Base-by-base conservation (phyloP, 352 stramenopile genomes). In the Globisporangium camurandrum region DNA sequence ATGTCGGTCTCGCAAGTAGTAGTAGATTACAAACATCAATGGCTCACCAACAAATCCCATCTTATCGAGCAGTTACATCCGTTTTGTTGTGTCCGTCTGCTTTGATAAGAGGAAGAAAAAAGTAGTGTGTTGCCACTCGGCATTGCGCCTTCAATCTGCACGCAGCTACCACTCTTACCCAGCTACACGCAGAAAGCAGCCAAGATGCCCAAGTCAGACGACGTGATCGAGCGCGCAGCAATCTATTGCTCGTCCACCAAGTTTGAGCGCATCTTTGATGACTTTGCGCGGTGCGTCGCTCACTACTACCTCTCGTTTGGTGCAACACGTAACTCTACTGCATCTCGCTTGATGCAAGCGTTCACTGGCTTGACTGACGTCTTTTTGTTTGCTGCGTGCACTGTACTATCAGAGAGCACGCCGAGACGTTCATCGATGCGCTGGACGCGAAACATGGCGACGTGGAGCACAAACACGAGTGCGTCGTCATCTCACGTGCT, bases 391-490 rank as follows among this genome's bases (percentile, higher is more conserved):
- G 20, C 14, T 26, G n/a, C n/a, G n/a, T n/a, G n/a, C n/a, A n/a
- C n/a, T n/a, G 10, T 34, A 12, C 30, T 34, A 10, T 48, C 45
- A 88, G 78, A 49, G 71, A 86, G 22, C 59, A 86, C 48, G 78
- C 71, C 0, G 65, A 84, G 53, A 67, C 31, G n/a, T 86, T 88
- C 27, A 61, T 61, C 36, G 79, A 87, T 47, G 75, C 79, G 14
- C 62, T 70, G 16, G 75, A 88, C 37, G 71, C 74, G 9, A 87
- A 86, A 52, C 66, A 51, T 1, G 66, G 66, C 33, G 79, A 91
- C 34, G 65, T 76, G 2, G 75, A 88, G 59, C 75, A 90, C 60
- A 90, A 90, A 38, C 75, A 88, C 59, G 75, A 87, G 74, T 41
- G 11, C n/a, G 37, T 33, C 20, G 17, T 22, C 17, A 27, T 31